Base-by-base conservation (phyloP, 768 basidiomycete species). In the Trametes punicea region DNA sequence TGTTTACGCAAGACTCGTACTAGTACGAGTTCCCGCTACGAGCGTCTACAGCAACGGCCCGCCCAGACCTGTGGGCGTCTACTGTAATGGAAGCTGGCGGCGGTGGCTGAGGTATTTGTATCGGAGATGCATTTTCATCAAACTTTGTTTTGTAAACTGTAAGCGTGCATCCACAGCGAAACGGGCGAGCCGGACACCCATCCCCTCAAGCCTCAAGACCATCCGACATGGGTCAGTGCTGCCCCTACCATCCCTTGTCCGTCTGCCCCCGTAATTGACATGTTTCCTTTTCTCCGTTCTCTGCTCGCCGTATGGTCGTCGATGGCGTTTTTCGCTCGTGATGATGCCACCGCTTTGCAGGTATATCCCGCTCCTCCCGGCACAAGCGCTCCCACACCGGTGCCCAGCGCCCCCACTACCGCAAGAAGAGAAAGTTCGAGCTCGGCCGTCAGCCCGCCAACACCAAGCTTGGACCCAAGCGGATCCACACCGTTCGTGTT, bases 381-480 rank as follows among this genome's bases (percentile, higher is more conserved):
- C 93, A 98, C 83, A 98, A 98, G 79, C 93, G 95, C 72, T 90
- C 93, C 64, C 88, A 83, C 67, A 87, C 93, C 46, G 96, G 92
- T 69, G 92, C 90, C 57, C 90, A 93, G 76, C 88, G 90, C 67
- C 85, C 93, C 67, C 85, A 89, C 78, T 96, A 94, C 80, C 93
- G 96, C 82, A 99, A 99, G 85, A 99, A 98, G 92, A 87, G 97
- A 88, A 98, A 98, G 81, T 98, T 98, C 77, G 97, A 99, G 83
- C 87, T 98, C 69, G 97, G 96, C 72, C 93, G 97, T 72, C 97
- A 98, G 73, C 80, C 97, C 56, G 97, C 97, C 65, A 93, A 79
- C 83, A 99, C 97, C 71, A 98, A 92, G 81, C 86, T 99, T 63
- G 95, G 97, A 47, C 69, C 87, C 52, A 98, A 98, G 81, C 91